These are phyloP conservation scores for Microsporum ferrugineum DNA, from an alignment of 2,329 filamentous ascomycete species.

Conservation along the genomic window DNA sequence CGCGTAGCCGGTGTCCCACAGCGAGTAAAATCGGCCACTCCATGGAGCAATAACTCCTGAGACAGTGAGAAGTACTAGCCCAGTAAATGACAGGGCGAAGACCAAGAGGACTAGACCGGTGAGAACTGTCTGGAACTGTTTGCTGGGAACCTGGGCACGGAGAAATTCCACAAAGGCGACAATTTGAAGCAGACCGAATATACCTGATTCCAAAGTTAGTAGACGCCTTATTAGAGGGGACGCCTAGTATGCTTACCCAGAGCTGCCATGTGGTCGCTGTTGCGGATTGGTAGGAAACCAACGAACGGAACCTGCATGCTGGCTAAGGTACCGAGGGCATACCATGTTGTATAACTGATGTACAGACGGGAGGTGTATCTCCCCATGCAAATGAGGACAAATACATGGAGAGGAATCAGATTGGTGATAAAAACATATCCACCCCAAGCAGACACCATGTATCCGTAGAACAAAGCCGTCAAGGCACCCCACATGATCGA, in stretches of 20 bases:
- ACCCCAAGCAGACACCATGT: slow-evolving; percentile 99
- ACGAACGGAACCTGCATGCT: slow-evolving; percentile 99
- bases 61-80: slow-evolving; percentile 72
- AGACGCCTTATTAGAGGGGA: not conserved
- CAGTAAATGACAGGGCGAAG: slow-evolving; percentile 60
- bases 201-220: slow-evolving; percentile 46
- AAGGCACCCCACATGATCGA: slow-evolving; percentile 94
- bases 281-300: slow-evolving; percentile 89
- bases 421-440: slow-evolving; percentile 99
- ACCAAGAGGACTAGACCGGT: slow-evolving; percentile 62
- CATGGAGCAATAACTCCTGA: slow-evolving; percentile 90
- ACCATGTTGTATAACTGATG: slow-evolving; percentile 97
- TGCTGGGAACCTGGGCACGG: slow-evolving; percentile 73
- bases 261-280: slow-evolving; percentile 96
- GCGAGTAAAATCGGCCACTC: slow-evolving; percentile 97
- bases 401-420: slow-evolving; percentile 82
- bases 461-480: slow-evolving; percentile 93
- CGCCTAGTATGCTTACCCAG: slow-evolving; percentile 51
- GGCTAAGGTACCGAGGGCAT: slow-evolving; percentile 84
- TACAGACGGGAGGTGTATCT: slow-evolving; percentile 89
- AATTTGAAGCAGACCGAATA: slow-evolving; percentile 91
- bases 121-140: slow-evolving; percentile 88
- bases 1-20: slow-evolving; percentile 97
- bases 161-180: slow-evolving; percentile 88
- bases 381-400: slow-evolving; percentile 93